phyloP scores from a whole-genome alignment of 371 early-diverging fungal genomes.

The Syncephalis plumigaleata region DNA sequence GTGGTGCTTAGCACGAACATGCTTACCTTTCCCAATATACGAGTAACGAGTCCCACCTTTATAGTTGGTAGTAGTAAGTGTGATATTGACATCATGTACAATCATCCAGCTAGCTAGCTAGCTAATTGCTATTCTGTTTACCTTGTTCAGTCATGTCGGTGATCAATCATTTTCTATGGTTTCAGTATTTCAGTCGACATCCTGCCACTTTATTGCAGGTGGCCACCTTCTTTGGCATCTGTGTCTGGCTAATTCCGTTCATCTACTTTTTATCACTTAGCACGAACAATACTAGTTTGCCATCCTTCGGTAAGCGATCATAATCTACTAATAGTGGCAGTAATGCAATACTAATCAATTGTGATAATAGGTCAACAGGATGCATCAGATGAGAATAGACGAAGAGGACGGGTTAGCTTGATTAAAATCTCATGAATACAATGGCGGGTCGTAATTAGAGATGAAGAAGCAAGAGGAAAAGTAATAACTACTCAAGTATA shows the following conservation, averaged over 20 bases:
- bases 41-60: constrained; percentile 36
- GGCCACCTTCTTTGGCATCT: constrained; percentile 71
- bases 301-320: constrained; percentile 31
- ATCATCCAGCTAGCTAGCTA: no score
- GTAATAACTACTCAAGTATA: no score
- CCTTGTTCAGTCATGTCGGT: constrained; percentile 41
- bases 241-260: constrained; percentile 79
- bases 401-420: no score
- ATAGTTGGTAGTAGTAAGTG: constrained; percentile 42
- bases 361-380: no score
- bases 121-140: not conserved
- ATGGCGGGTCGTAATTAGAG: not conserved
- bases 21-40: constrained; percentile 52
- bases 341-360: no score
- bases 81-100: not conserved
- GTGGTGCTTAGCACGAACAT: constrained; percentile 50
- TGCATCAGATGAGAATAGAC: no score
- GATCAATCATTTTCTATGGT: constrained; percentile 73
- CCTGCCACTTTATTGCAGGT: constrained; percentile 53
- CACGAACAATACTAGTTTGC: constrained; percentile 72
- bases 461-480: not conserved
- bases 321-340: no score
- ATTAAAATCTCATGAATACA: no score
- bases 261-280: constrained; percentile 69
- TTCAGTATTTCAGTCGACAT: constrained; percentile 51